Evolutionary conservation across 2,329 filamentous ascomycete species (phyloP).

Genomic region (Penicillium expansum): DNA sequence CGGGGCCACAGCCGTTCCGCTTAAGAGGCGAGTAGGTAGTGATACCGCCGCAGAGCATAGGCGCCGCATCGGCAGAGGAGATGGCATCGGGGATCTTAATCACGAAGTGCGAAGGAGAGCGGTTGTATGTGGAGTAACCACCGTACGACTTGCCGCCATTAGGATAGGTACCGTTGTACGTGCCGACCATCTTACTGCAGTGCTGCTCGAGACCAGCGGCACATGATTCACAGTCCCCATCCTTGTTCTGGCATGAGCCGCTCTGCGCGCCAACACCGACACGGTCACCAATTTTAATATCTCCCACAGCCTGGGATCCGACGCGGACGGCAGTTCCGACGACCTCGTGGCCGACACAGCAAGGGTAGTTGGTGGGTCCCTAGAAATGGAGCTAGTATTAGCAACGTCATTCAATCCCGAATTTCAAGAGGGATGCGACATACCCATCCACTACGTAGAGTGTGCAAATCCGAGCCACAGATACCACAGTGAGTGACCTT

Average conservation of each 20-base stretch:
- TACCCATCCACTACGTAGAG: slow-evolving; percentile 50
- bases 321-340: slow-evolving; percentile 59
- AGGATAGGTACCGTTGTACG: slow-evolving; percentile 30
- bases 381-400: slow-evolving; percentile 3
- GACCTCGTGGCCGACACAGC: slow-evolving; percentile 64
- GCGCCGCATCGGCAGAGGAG: slow-evolving; percentile 53
- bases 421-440: neutral
- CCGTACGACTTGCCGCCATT: slow-evolving; percentile 65
- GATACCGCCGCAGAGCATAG: slow-evolving; percentile 74
- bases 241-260: slow-evolving; percentile 49
- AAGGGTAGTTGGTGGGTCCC: slow-evolving; percentile 38
- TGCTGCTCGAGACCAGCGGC: slow-evolving; percentile 38
- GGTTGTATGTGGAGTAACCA: slow-evolving; percentile 59
- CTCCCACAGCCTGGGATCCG: slow-evolving; percentile 44
- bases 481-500: slow-evolving; percentile 63
- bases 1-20: slow-evolving; percentile 64
- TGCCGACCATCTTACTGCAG: slow-evolving; percentile 29
- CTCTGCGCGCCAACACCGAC: slow-evolving; percentile 60
- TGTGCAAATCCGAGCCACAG: slow-evolving; percentile 62
- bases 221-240: slow-evolving; percentile 53
- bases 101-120: slow-evolving; percentile 57
- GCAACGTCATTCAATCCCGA: neutral
- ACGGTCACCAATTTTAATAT: slow-evolving; percentile 36
- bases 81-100: slow-evolving; percentile 55
- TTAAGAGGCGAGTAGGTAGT: slow-evolving; percentile 68